Evolutionary conservation across 345 rosid genomes (phyloP).

Genomic region (Brassica juncea): DNA sequence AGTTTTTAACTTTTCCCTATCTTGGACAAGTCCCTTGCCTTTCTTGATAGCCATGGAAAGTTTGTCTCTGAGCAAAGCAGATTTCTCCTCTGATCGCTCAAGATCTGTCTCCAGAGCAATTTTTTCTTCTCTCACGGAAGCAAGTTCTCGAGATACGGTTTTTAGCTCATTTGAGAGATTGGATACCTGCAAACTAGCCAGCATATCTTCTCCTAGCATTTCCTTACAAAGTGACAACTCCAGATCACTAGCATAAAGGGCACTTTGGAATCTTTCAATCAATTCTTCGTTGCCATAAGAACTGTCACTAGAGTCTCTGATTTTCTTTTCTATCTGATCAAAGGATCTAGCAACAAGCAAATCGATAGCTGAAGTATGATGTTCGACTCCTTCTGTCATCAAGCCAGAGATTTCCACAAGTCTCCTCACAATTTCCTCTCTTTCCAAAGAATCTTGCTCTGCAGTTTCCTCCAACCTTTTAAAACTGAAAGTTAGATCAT

Average conservation of each 20-base stretch:
- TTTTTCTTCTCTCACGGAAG: slow-evolving; percentile 59
- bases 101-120: slow-evolving; percentile 62
- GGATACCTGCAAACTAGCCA: slow-evolving; percentile 48
- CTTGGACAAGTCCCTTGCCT: slow-evolving; percentile 91
- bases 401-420: slow-evolving; percentile 65
- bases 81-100: slow-evolving; percentile 79
- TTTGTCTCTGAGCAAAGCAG: slow-evolving; percentile 72
- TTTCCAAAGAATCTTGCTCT: slow-evolving; percentile 51
- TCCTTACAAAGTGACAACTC: slow-evolving; percentile 64
- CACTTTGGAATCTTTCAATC: slow-evolving; percentile 60
- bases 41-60: slow-evolving; percentile 91
- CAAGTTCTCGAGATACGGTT: slow-evolving; percentile 50
- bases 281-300: slow-evolving; percentile 45
- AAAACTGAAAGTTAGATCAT: slow-evolving; percentile 44
- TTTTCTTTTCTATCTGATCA: slow-evolving; percentile 55
- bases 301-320: slow-evolving; percentile 38
- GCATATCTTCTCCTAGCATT: slow-evolving; percentile 64
- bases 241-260: slow-evolving; percentile 61
- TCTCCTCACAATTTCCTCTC: slow-evolving; percentile 55
- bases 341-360: slow-evolving; percentile 56
- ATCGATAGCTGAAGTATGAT: slow-evolving; percentile 45
- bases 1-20: slow-evolving; percentile 67
- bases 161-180: slow-evolving; percentile 52
- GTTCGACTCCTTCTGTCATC: slow-evolving; percentile 41
- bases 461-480: slow-evolving; percentile 49